These are phyloP conservation scores for Penicillium nucicola DNA, from an alignment of 495 filamentous ascomycete genomes.

Conservation along the genomic window DNA sequence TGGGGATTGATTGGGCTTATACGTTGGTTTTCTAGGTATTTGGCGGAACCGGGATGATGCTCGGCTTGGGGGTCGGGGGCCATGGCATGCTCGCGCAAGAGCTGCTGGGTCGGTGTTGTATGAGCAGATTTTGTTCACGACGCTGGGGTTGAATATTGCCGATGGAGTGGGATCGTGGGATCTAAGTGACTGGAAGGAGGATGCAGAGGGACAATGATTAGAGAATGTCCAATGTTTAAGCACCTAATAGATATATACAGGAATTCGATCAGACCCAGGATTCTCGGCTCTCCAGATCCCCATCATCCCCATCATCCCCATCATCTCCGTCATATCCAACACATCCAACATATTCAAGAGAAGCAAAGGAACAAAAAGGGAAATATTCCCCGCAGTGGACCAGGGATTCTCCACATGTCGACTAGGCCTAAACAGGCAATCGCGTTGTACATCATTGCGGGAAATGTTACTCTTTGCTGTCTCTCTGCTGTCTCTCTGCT, in stretches of 20 bases:
- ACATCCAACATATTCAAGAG: too few relatives aligned
- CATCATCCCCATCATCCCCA: too few relatives aligned
- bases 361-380: neutral
- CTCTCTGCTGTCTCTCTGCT: too few relatives aligned
- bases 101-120: conserved; percentile 35
- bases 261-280: too few relatives aligned
- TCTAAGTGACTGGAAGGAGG: conserved; percentile 54
- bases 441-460: conserved; percentile 6
- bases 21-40: conserved; percentile 41
- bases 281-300: neutral
- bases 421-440: neutral
- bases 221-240: neutral
- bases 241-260: neutral
- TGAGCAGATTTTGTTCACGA: conserved; percentile 57
- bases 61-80: conserved; percentile 60
- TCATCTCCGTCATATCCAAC: too few relatives aligned
- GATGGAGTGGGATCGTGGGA: conserved; percentile 57
- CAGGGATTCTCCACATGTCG: neutral
- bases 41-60: conserved; percentile 73
- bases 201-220: neutral
- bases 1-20: conserved; percentile 1
- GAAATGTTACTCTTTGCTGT: conserved; percentile 12
- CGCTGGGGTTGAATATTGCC: conserved; percentile 56
- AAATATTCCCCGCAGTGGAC: conserved; percentile 9
- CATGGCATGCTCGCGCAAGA: conserved; percentile 46